A percentile compares a stretch with the other conserved stretches of the same genome.
phyloP scores from a whole-genome alignment of 441 rosid species.

The Populus hybrid region DNA sequence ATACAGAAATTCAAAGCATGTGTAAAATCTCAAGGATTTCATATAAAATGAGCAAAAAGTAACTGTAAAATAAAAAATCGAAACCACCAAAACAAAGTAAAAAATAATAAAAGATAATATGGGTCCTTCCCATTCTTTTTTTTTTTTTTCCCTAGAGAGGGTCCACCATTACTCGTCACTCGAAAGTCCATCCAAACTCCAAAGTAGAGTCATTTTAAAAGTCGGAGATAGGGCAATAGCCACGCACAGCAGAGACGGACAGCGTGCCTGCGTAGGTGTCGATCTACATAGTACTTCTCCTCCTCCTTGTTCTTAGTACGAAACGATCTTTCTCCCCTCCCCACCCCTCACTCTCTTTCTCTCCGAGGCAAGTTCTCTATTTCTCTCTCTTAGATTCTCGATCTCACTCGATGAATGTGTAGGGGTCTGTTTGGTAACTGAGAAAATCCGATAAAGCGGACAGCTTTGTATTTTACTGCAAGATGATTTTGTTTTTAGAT shows the following conservation, averaged over 20 bases:
- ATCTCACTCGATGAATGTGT: neutral
- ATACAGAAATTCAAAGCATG: neutral
- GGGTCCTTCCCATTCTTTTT: neutral
- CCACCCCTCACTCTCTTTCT: slow-evolving; percentile 14
- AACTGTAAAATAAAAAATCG: neutral
- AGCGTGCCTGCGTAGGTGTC: slow-evolving; percentile 16
- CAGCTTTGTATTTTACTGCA: neutral
- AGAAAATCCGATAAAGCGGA: neutral
- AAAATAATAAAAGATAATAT: neutral
- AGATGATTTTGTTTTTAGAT: neutral
- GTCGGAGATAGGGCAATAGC: slow-evolving; percentile 10
- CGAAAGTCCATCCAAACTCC: neutral
- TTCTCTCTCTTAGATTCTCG: slow-evolving; percentile 12
- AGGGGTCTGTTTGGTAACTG: slow-evolving; percentile 3
- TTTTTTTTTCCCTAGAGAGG: neutral
- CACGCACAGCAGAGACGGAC: neutral
- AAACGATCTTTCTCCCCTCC: neutral
- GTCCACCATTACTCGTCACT: neutral
- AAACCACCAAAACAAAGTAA: neutral
- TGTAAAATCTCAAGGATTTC: neutral
- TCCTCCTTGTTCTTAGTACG: neutral
- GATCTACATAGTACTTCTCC: slow-evolving; percentile 22
- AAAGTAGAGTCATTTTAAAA: neutral
- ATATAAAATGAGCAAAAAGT: neutral
- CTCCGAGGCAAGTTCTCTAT: slow-evolving; percentile 42